Conservation (phyloP, 441 rosid genomes). For the Eruca vesicaria region DNA sequence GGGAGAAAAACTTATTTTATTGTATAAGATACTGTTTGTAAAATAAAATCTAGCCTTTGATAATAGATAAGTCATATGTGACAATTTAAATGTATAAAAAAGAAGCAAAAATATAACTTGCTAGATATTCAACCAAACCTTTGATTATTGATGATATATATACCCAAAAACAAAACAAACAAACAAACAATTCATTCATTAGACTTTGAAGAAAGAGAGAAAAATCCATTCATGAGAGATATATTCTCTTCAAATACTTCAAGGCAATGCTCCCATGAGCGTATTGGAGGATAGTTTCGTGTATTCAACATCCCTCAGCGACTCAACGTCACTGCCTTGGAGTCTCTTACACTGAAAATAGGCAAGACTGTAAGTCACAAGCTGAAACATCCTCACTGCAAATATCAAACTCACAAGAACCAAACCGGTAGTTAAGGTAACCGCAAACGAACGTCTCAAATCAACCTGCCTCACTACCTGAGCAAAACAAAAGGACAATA, state of each 20-base stretch:
- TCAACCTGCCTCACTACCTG: background rate
- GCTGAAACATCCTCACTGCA: conserved; percentile 33
- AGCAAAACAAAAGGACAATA: conserved; percentile 8
- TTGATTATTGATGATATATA: conserved; percentile 1
- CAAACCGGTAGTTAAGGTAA: conserved; percentile 25
- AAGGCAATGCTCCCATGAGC: conserved; percentile 11
- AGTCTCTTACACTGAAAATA: conserved; percentile 47
- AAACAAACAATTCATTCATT: background rate
- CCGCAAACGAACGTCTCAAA: background rate
- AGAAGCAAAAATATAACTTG: background rate
- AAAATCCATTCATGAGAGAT: background rate
- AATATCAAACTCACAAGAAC: conserved; percentile 19
- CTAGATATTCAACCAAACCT: background rate
- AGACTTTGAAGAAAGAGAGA: background rate
- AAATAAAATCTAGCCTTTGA: too few species aligned
- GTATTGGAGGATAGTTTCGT: conserved; percentile 31
- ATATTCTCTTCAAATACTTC: background rate
- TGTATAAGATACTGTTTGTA: too few species aligned
- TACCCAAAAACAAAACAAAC: background rate
- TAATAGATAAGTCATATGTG: too few species aligned
- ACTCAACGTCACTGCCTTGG: conserved; percentile 45
- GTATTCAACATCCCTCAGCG: conserved; percentile 34
- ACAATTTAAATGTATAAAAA: background rate
- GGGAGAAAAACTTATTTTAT: too few species aligned
- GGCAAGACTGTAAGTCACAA: conserved; percentile 40